Evolutionary conservation across 331 rosid species (phyloP).

Genomic region (Malus hybrid): DNA sequence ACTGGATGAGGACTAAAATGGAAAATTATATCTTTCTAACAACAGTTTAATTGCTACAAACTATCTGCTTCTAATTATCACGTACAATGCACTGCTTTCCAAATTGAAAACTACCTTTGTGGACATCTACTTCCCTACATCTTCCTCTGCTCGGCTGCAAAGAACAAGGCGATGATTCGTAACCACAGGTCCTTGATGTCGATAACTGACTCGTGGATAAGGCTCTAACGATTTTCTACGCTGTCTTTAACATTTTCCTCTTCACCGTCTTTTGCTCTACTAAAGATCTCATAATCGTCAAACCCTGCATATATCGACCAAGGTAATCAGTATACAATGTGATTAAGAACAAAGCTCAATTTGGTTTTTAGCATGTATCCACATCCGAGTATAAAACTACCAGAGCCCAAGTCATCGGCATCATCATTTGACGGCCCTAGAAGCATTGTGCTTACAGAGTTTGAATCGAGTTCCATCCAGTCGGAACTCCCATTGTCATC

Average conservation of each 20-base stretch:
- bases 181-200: not conserved
- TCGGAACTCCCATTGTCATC: slow-evolving; percentile 51
- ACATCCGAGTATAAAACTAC: slow-evolving; percentile 24
- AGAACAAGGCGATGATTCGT: not conserved
- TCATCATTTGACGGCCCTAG: slow-evolving; percentile 52
- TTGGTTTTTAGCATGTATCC: not conserved
- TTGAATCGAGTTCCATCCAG: slow-evolving; percentile 60
- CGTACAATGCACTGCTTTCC: slow-evolving; percentile 3
- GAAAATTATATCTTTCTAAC: not conserved
- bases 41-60: not conserved
- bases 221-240: slow-evolving; percentile 25
- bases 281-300: slow-evolving; percentile 63
- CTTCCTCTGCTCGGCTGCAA: not conserved
- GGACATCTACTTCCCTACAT: not conserved
- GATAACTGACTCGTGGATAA: not conserved
- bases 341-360: not conserved
- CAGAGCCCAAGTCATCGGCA: slow-evolving; percentile 54
- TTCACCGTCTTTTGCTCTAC: slow-evolving; percentile 40
- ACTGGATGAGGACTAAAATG: not conserved
- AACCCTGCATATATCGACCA: slow-evolving; percentile 45
- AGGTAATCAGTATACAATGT: slow-evolving; percentile 13
- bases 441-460: slow-evolving; percentile 36
- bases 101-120: not conserved
- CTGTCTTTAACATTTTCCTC: slow-evolving; percentile 38
- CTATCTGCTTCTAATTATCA: slow-evolving; percentile 4